A percentile compares a stretch with the other conserved stretches of the same genome.
Conservation (phyloP, 2,329 filamentous ascomycete genomes). For the Epichloe hybrida region DNA sequence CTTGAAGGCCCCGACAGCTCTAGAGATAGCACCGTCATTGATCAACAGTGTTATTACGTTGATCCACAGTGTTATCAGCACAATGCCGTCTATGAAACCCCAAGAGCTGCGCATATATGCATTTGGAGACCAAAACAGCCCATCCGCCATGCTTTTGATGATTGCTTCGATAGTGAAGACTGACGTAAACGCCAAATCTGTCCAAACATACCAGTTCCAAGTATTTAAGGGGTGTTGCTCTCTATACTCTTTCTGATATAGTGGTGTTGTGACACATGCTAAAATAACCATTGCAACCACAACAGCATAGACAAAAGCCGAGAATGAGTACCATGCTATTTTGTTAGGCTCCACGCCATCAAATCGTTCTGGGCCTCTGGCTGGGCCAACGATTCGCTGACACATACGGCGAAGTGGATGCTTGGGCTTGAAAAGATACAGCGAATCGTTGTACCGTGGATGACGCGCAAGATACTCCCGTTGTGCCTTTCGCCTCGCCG, state of each 20-base stretch:
- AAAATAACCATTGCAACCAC: conserved; percentile 97
- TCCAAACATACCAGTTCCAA: conserved; percentile 88
- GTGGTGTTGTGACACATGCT: conserved; percentile 83
- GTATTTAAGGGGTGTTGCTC: conserved; percentile 42
- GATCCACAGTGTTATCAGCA: conserved; percentile 87
- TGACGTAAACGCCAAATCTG: conserved; percentile 76
- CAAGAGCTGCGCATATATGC: conserved; percentile 93
- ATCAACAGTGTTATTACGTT: conserved; percentile 75
- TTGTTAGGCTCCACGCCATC: conserved; percentile 85
- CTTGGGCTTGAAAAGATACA: conserved; percentile 71
- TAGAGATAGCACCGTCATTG: conserved; percentile 71
- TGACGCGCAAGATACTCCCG: conserved; percentile 79
- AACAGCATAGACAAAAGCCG: conserved; percentile 81
- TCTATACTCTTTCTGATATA: conserved; percentile 87
- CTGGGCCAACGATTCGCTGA: conserved; percentile 81
- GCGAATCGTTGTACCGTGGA: conserved; percentile 81
- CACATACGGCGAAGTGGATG: conserved; percentile 73
- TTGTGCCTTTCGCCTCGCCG: conserved; percentile 74
- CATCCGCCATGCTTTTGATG: conserved; percentile 91
- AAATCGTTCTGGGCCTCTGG: conserved; percentile 71
- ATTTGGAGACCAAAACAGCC: conserved; percentile 92
- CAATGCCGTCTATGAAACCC: conserved; percentile 89
- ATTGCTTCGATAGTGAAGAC: conserved; percentile 76
- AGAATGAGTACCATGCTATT: conserved; percentile 83
- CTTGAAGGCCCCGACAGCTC: conserved; percentile 93